Percentiles rank a stretch among this genome's conserved stretches.
Evolutionary conservation across 768 basidiomycete genomes (phyloP).

Genomic region (Kwoniella pini): DNA sequence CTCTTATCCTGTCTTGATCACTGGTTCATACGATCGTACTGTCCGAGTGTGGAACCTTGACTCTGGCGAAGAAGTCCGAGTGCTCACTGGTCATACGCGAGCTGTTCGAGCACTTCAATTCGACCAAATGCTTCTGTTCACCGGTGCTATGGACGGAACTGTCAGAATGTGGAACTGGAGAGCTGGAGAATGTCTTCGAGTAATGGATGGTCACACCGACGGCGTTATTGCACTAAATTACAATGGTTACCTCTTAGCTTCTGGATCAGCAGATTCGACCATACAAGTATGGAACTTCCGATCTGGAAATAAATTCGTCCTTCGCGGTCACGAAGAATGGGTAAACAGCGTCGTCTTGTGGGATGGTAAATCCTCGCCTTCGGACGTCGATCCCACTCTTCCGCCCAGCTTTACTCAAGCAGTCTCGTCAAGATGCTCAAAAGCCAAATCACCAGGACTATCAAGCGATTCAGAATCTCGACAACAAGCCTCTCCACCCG

Average conservation of each 20-base stretch:
- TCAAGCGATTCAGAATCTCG: constrained; percentile 7
- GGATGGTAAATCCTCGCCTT: constrained; percentile 62
- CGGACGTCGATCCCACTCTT: constrained; percentile 49
- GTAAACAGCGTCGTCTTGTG: constrained; percentile 93
- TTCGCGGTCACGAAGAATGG: constrained; percentile 93
- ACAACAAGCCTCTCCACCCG: constrained; percentile 23
- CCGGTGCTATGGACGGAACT: constrained; percentile 93
- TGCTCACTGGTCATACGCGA: constrained; percentile 84
- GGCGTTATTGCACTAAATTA: constrained; percentile 90
- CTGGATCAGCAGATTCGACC: constrained; percentile 90
- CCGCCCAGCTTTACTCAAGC: constrained; percentile 34
- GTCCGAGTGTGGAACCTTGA: constrained; percentile 96
- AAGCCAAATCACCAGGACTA: constrained; percentile 17
- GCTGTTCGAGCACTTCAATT: constrained; percentile 93
- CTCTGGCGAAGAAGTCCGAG: constrained; percentile 77
- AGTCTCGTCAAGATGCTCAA: constrained; percentile 12
- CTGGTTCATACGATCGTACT: constrained; percentile 95
- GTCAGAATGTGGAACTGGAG: constrained; percentile 70
- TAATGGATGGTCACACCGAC: constrained; percentile 83
- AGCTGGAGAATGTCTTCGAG: constrained; percentile 59
- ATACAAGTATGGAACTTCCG: constrained; percentile 74
- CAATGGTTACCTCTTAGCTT: constrained; percentile 86
- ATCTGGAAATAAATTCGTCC: constrained; percentile 84
- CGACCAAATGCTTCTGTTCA: constrained; percentile 91
- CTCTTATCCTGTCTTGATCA: constrained; percentile 79